Conservation (phyloP, 78 protist species). For the Dictyostelium capitatum region DNA sequence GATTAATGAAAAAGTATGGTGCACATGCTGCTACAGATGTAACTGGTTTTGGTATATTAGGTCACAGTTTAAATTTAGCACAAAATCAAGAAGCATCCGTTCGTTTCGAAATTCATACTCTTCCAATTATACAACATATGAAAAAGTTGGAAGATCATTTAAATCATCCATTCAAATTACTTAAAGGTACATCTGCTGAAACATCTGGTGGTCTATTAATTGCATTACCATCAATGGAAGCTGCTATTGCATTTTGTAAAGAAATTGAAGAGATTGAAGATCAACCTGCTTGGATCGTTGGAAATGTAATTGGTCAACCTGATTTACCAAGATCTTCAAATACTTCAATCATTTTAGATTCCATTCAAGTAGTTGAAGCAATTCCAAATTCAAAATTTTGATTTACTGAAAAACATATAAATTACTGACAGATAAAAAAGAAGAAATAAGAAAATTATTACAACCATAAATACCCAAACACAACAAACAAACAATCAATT, state of each 20-base stretch:
- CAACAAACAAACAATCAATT: not conserved
- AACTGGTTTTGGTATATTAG: conserved; percentile 93
- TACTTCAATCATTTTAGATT: conserved; percentile 19
- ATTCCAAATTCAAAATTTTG: conserved; percentile 44
- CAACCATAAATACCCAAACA: no score
- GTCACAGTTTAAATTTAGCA: conserved; percentile 90
- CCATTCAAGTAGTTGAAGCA: conserved; percentile 37
- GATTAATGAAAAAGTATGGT: conserved; percentile 85
- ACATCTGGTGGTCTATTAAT: conserved; percentile 91
- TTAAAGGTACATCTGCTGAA: conserved; percentile 86
- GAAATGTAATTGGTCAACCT: conserved; percentile 51
- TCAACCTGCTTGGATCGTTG: conserved; percentile 88
- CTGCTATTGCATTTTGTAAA: conserved; percentile 49
- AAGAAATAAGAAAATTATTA: not conserved
- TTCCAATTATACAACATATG: conserved; percentile 80
- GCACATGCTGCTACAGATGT: conserved; percentile 96
- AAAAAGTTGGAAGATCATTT: conserved; percentile 72
- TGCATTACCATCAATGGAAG: conserved; percentile 45
- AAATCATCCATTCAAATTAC: conserved; percentile 54
- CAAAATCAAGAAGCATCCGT: conserved; percentile 50
- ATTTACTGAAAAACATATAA: not conserved
- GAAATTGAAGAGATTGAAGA: conserved; percentile 84
- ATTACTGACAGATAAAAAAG: not conserved
- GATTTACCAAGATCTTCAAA: conserved; percentile 11
- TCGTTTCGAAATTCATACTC: conserved; percentile 70